Base-by-base conservation (phyloP, 1,284 basidiomycete species). In the Trametes pubescens region DNA sequence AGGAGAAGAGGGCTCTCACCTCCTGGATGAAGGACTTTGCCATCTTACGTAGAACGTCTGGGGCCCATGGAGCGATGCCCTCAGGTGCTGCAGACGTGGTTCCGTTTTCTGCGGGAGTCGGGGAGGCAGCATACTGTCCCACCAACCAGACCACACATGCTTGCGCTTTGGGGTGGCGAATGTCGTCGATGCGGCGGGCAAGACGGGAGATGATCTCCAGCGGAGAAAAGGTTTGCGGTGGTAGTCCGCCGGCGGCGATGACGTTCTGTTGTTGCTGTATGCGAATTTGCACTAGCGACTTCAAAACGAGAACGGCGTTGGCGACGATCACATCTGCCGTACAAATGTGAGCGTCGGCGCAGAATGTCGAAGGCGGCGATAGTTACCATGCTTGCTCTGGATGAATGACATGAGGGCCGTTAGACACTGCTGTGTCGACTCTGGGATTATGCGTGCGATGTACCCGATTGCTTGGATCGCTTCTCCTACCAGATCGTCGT, bases 91-190 rank as follows among this genome's bases (percentile, higher is more conserved):
- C 52, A 1, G 64, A 61, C 1, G 46, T 52, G 18, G 53, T 55
- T 2, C 69, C 73, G 62, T 65, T 71, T 16, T 58, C 63, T 10
- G 65, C 59, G 13, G 66, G 68, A 35, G 76, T 16, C 24, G 38
- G 75, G 21, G 75, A 70, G 9, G 80, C 84, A 6, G 67, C 67
- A 74, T 93, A 94, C 75, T 96, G 94, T 0, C 96, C 96, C 0
- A 95, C 94, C 0, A 98, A 84, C 94, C 95, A 96, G 44, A 95
- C 79, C 0, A 97, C 88, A 69, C 92, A 95, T 0, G 94, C 93
- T 26, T 93, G 81, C 0, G 96, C 94, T 66, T 87, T 84, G 0
- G 91, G 82, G 71, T 95, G 91, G 16, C 80, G 84, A 54, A 98
- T 93, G 56, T 89, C 89, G 59, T 94, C 92, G 43, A 96, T 84